A percentile compares a stretch with the other conserved stretches of the same genome.
Conservation (phyloP, 768 basidiomycete genomes). For the Russula foetens region DNA sequence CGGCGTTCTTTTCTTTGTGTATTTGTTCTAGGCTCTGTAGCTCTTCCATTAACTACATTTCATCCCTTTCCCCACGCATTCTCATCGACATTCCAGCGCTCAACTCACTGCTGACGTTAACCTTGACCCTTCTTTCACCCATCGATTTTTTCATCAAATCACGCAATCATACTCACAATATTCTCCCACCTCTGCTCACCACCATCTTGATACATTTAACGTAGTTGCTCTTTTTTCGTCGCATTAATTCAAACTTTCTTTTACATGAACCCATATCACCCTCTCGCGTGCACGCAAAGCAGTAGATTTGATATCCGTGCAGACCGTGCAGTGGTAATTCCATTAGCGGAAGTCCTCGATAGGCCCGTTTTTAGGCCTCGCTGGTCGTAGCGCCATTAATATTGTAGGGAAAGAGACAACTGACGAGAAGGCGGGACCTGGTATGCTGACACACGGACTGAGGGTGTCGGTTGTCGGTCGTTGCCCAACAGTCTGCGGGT, state of each 20-base stretch:
- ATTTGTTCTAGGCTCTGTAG: background rate
- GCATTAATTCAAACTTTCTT: background rate
- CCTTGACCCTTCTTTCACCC: background rate
- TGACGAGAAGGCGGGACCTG: too few species aligned
- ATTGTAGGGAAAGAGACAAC: too few species aligned
- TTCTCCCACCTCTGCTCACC: background rate
- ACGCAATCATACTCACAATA: background rate
- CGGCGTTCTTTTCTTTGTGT: background rate
- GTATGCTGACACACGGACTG: too few species aligned
- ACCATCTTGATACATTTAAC: slow-evolving; percentile 10
- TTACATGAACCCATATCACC: too few species aligned
- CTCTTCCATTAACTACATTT: background rate
- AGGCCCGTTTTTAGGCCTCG: too few species aligned
- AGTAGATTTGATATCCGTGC: too few species aligned
- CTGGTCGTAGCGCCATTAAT: too few species aligned
- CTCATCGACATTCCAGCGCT: background rate
- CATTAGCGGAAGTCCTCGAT: too few species aligned
- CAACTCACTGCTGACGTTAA: background rate
- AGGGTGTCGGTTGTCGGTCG: too few species aligned
- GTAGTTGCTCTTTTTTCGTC: background rate
- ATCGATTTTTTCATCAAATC: background rate
- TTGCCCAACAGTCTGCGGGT: too few species aligned
- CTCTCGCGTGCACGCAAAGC: too few species aligned
- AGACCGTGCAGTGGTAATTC: too few species aligned
- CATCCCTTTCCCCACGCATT: background rate